Conservation (phyloP, 306 rosid genomes). For the Spatholobus suberectus region DNA sequence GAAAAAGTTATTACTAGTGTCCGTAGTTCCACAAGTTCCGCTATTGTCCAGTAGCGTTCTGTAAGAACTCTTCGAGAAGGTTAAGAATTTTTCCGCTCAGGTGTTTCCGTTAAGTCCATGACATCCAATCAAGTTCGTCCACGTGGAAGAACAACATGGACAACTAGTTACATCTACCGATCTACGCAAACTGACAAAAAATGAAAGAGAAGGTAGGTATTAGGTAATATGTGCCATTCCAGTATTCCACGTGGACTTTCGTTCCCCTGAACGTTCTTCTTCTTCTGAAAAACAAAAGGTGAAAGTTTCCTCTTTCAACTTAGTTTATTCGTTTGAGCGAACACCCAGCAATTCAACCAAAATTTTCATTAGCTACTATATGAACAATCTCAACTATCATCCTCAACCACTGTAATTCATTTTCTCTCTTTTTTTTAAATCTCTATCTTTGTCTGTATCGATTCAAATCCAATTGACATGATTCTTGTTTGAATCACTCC, state of each 20-base stretch:
- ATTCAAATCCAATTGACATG: constrained; percentile 12
- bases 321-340: constrained; percentile 29
- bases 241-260: constrained; percentile 17
- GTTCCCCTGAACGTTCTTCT: background rate
- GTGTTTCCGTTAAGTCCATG: background rate
- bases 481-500: background rate
- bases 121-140: background rate
- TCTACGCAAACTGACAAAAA: background rate
- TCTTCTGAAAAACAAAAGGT: background rate
- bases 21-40: no score
- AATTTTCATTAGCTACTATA: background rate
- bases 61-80: background rate
- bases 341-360: background rate
- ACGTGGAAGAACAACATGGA: background rate
- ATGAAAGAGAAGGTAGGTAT: background rate
- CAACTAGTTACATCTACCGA: background rate
- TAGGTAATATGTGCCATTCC: background rate
- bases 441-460: background rate
- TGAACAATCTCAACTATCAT: background rate
- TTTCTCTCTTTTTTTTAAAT: background rate
- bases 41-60: background rate
- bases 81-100: background rate
- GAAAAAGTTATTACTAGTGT: background rate
- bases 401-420: background rate
- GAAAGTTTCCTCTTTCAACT: background rate